These are phyloP conservation scores for Lindgomyces ingoldianus DNA, from an alignment of 495 filamentous ascomycete genomes.

Conservation along the genomic window DNA sequence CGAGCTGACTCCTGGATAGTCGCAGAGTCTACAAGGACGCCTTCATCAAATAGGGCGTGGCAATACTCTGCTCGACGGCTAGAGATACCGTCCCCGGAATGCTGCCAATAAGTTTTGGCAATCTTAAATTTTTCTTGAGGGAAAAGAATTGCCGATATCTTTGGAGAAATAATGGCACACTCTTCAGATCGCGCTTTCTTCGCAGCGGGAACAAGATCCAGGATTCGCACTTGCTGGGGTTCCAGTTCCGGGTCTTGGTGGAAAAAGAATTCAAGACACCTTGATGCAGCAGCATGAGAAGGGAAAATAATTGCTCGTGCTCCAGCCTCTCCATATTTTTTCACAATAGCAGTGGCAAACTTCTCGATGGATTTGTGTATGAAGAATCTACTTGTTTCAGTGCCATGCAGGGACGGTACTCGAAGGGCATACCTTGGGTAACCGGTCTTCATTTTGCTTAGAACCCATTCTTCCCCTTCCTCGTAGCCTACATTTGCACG, in stretches of 20 bases:
- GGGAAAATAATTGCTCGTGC: slow-evolving; percentile 83
- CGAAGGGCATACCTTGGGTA: slow-evolving; percentile 71
- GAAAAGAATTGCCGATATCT: slow-evolving; percentile 72
- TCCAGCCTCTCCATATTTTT: slow-evolving; percentile 58
- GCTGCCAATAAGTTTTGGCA: slow-evolving; percentile 94
- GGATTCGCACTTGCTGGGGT: slow-evolving; percentile 56
- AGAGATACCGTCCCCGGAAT: slow-evolving; percentile 91
- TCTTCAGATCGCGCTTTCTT: slow-evolving; percentile 39
- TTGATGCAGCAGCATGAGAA: slow-evolving; percentile 61
- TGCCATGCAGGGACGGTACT: slow-evolving; percentile 3
- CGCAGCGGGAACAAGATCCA: slow-evolving; percentile 63
- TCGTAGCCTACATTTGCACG: slow-evolving; percentile 86
- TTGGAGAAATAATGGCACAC: slow-evolving; percentile 38
- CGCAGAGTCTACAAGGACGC: slow-evolving; percentile 58
- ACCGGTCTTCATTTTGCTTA: slow-evolving; percentile 81
- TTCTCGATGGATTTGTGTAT: slow-evolving; percentile 80
- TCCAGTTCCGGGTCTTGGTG: slow-evolving; percentile 54
- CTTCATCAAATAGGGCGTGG: slow-evolving; percentile 68
- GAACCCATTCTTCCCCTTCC: slow-evolving; percentile 83
- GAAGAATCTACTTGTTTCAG: slow-evolving; percentile 68
- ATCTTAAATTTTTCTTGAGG: slow-evolving; percentile 62
- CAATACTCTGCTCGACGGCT: slow-evolving; percentile 91
- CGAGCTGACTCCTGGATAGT: slow-evolving; percentile 25
- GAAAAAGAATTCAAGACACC: slow-evolving; percentile 74
- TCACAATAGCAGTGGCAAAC: slow-evolving; percentile 68